phyloP scores from a whole-genome alignment of 164 flowering plant species.

The Cinnamomum micranthum region DNA sequence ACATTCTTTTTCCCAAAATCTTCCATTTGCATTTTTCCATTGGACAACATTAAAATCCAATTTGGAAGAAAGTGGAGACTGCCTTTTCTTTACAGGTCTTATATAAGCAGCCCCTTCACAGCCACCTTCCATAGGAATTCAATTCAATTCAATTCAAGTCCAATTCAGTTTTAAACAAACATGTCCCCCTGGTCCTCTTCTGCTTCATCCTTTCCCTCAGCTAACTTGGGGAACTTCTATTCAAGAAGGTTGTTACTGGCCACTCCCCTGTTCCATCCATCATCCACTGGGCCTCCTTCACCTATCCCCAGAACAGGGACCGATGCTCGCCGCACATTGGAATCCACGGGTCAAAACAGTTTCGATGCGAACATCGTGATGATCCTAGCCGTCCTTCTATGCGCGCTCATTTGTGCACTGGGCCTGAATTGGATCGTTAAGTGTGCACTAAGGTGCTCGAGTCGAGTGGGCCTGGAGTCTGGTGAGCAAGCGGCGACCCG shows the following conservation, averaged over 20 bases:
- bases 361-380: conserved; percentile 75
- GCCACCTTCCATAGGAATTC: neutral
- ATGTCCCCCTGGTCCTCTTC: neutral
- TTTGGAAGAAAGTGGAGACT: neutral
- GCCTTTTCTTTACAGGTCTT: neutral
- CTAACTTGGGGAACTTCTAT: neutral
- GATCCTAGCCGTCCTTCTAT: conserved; percentile 78
- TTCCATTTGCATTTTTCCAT: neutral
- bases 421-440: conserved; percentile 70
- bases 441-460: conserved; percentile 71
- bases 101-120: neutral
- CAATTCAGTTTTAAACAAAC: too few relatives aligned
- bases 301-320: conserved; percentile 10
- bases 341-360: conserved; percentile 14
- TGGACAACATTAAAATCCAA: neutral
- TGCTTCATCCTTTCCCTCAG: neutral
- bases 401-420: conserved; percentile 81
- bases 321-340: conserved; percentile 1
- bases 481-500: conserved; percentile 14
- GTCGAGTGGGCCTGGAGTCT: conserved; percentile 19
- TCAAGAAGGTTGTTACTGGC: conserved; percentile 33
- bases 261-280: conserved; percentile 23
- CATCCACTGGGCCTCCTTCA: conserved; percentile 17
- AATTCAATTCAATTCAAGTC: neutral
- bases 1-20: neutral